phyloP scores from a whole-genome alignment of 306 rosid genomes.

The Begonia peltatifolia region DNA sequence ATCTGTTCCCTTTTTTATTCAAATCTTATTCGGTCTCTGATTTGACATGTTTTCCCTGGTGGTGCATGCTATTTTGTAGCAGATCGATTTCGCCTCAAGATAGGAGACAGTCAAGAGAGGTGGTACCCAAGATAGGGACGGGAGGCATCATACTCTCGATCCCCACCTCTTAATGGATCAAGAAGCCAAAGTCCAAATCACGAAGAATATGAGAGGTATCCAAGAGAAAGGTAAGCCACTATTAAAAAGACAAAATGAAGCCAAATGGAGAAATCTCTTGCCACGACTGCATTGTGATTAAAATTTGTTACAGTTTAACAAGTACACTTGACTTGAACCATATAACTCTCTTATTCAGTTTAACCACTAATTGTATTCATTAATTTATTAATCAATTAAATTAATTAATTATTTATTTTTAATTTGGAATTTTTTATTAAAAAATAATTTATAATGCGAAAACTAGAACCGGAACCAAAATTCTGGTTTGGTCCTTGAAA shows the following conservation, averaged over 20 bases:
- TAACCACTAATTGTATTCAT: too few relatives aligned
- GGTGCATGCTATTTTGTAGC: conserved; percentile 2
- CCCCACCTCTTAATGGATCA: conserved; percentile 49
- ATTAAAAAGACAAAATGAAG: background rate
- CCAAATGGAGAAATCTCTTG: background rate
- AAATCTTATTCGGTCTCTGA: too few relatives aligned
- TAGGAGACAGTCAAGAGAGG: conserved; percentile 45
- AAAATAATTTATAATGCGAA: too few relatives aligned
- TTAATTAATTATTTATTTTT: too few relatives aligned
- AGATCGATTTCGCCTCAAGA: conserved; percentile 70
- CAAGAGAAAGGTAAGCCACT: conserved; percentile 23
- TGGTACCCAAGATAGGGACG: background rate
- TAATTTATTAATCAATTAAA: too few relatives aligned
- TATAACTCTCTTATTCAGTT: too few relatives aligned
- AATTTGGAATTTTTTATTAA: too few relatives aligned
- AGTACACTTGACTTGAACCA: too few relatives aligned
- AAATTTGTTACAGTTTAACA: background rate
- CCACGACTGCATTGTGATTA: background rate
- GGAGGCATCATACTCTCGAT: conserved; percentile 26
- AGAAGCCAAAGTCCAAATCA: conserved; percentile 38
- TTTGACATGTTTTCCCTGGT: background rate
- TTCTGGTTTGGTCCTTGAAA: too few relatives aligned
- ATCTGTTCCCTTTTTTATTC: too few relatives aligned
- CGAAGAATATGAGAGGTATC: conserved; percentile 30
- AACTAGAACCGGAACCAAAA: too few relatives aligned